Base-by-base conservation (phyloP, 2,329 filamentous ascomycete species). In the Xylariaceae sp. region DNA sequence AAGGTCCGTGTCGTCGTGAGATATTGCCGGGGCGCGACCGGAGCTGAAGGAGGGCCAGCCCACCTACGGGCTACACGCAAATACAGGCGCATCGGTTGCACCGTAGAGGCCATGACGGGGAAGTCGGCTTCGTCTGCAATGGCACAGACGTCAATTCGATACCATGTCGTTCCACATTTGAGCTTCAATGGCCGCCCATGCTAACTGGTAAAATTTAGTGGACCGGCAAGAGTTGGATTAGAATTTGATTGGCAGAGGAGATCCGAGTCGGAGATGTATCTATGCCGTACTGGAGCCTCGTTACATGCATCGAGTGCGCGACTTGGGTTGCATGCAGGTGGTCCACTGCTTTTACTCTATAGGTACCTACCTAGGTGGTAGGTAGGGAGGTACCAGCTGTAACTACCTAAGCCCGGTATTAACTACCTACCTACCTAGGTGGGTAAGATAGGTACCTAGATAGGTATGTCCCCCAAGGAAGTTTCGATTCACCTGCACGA, bases 21-120 rank as follows among this genome's bases (percentile, higher is more conserved):
- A 46, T 59, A 53, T 54, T 60, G 58, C 42, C 54, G 65, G 27
- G 60, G 53, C 45, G 60, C 53, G 46, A 61, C 47, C 37, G 55
- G 55, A 11, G 56, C 59, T 29, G 58, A 50, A 40, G 60, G 51
- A 27, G 63, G 58, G 34, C 62, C 59, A 34, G 63, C 43, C 47
- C 60, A 61, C 51, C 68, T 68, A 64, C 56, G 47, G 26, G 68
- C 67, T 56, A 67, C 66, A 62, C 70, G 71, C 56, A 72, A 62
- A 60, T 68, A 70, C 51, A 73, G 64, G 65, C 73, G 71, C 64
- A 75, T 65, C 12, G 73, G 67, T 61, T 69, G 70, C 59, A 72
- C 68, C 56, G 70, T 68, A 55, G 71, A 71, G 63, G 73, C 71
- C 73, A 76, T 76, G 58, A 57, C 64, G 58, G 55, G 61, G 19